A percentile compares a stretch with the other conserved stretches of the same genome.
Evolutionary conservation across 345 rosid species (phyloP).

Genomic region (Euphorbia pulcherrima): DNA sequence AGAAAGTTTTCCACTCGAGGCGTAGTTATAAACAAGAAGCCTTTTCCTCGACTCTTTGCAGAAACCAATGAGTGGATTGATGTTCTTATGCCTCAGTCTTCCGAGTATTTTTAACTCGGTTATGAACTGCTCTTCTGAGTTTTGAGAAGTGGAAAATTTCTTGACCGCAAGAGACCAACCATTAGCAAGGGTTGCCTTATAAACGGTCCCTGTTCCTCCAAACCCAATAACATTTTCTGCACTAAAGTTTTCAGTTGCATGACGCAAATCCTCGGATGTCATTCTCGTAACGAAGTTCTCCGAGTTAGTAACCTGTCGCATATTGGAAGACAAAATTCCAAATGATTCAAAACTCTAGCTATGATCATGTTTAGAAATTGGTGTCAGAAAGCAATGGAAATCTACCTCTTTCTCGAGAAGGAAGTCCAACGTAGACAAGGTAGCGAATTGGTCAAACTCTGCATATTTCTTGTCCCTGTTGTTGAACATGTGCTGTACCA

Average conservation of each 20-base stretch:
- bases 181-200: conserved; percentile 13
- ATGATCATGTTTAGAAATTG: no score
- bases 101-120: conserved; percentile 20
- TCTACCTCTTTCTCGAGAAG: no score
- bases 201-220: conserved; percentile 12
- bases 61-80: conserved; percentile 26
- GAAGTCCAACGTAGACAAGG: no score
- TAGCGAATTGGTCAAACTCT: no score
- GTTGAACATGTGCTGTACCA: no score
- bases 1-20: conserved; percentile 25
- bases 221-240: background rate
- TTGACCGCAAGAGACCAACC: conserved; percentile 20
- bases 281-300: conserved; percentile 5
- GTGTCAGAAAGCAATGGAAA: no score
- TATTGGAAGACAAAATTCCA: no score
- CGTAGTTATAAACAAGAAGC: conserved; percentile 28
- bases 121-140: conserved; percentile 1
- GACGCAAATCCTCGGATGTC: background rate
- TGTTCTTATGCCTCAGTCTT: conserved; percentile 7
- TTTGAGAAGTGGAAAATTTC: background rate
- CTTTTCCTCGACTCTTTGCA: conserved; percentile 13
- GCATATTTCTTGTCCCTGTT: no score
- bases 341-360: no score
- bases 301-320: conserved; percentile 9
- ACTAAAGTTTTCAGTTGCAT: conserved; percentile 11